A percentile compares a stretch with the other conserved stretches of the same genome.
These are phyloP conservation scores for Penicillium frequentans DNA, from an alignment of 2,329 filamentous ascomycete genomes.

Conservation along the genomic window DNA sequence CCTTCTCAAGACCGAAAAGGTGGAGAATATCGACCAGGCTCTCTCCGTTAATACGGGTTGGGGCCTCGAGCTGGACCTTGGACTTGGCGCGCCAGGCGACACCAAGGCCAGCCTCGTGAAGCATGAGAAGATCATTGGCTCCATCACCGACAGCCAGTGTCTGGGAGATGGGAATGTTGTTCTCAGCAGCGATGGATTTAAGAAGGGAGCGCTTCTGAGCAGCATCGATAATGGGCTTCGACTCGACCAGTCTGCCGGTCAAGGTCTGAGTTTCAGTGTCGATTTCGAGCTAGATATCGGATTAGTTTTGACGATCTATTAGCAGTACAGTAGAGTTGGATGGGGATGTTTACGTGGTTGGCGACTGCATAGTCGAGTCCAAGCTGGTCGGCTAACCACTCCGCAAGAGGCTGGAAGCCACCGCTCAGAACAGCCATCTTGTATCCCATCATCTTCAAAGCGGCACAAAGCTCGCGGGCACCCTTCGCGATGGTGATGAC, in stretches of 20 bases:
- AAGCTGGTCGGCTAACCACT: constrained; percentile 78
- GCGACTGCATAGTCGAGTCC: constrained; percentile 86
- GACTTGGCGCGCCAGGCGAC: constrained; percentile 66
- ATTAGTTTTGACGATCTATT: background rate
- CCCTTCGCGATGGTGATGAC: constrained; percentile 80
- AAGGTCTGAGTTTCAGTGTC: constrained; percentile 48
- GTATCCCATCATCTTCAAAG: constrained; percentile 74
- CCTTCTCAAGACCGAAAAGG: constrained; percentile 54
- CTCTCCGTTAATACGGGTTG: constrained; percentile 58
- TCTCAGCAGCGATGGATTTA: constrained; percentile 53
- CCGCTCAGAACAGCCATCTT: constrained; percentile 90
- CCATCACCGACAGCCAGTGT: constrained; percentile 63
- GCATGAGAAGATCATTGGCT: constrained; percentile 66
- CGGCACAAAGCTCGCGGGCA: constrained; percentile 70
- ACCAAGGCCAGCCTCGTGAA: constrained; percentile 61
- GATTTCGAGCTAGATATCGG: constrained; percentile 46
- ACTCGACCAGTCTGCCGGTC: constrained; percentile 57
- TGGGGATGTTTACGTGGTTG: constrained; percentile 63
- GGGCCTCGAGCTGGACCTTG: constrained; percentile 63
- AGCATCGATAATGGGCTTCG: constrained; percentile 59
- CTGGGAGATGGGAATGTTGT: constrained; percentile 55
- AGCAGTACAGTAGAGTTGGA: background rate
- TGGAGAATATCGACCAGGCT: constrained; percentile 60
- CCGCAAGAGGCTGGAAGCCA: constrained; percentile 84
- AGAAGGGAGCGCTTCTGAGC: constrained; percentile 59